Evolutionary conservation across 1,284 basidiomycete species (phyloP).

Genomic region (Pseudozyma pruni): DNA sequence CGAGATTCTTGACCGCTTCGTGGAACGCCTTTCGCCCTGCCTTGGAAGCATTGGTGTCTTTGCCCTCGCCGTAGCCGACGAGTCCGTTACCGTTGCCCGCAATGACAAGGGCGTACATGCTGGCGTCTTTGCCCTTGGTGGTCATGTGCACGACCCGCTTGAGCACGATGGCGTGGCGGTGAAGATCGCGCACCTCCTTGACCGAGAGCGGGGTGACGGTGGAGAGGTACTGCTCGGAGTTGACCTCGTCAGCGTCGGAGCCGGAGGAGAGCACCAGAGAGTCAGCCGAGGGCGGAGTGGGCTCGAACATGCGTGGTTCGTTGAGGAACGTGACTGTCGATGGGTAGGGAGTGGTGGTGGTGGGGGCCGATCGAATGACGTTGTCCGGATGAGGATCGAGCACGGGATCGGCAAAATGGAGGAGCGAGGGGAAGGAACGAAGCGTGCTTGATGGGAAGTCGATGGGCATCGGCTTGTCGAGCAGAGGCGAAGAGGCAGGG

Average conservation of each 20-base stretch:
- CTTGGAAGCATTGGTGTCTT: constrained; percentile 74
- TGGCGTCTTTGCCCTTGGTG: constrained; percentile 82
- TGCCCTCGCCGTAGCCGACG: constrained; percentile 89
- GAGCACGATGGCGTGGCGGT: constrained; percentile 62
- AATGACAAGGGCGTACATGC: constrained; percentile 77
- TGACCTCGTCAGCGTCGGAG: constrained; percentile 55
- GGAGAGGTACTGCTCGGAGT: constrained; percentile 57
- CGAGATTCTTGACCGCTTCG: constrained; percentile 85
- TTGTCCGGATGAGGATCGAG: constrained; percentile 63
- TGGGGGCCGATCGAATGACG: constrained; percentile 32
- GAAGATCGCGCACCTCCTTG: constrained; percentile 57
- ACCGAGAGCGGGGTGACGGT: constrained; percentile 62
- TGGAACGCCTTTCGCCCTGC: constrained; percentile 78
- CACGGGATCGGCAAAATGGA: constrained; percentile 64
- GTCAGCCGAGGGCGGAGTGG: constrained; percentile 53
- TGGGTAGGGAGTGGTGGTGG: constrained; percentile 38
- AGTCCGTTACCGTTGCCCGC: constrained; percentile 86
- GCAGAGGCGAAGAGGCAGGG: constrained; percentile 42
- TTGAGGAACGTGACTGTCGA: constrained; percentile 57
- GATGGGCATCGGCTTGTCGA: constrained; percentile 55
- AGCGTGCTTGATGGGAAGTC: constrained; percentile 47
- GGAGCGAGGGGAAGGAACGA: constrained; percentile 54
- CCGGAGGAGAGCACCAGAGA: constrained; percentile 52
- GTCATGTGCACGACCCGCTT: constrained; percentile 81
- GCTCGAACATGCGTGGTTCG: constrained; percentile 55